Percentiles rank a stretch among this genome's conserved stretches.
Evolutionary conservation across 164 flowering plant species (phyloP).

Genomic region (Vitis cinerea): DNA sequence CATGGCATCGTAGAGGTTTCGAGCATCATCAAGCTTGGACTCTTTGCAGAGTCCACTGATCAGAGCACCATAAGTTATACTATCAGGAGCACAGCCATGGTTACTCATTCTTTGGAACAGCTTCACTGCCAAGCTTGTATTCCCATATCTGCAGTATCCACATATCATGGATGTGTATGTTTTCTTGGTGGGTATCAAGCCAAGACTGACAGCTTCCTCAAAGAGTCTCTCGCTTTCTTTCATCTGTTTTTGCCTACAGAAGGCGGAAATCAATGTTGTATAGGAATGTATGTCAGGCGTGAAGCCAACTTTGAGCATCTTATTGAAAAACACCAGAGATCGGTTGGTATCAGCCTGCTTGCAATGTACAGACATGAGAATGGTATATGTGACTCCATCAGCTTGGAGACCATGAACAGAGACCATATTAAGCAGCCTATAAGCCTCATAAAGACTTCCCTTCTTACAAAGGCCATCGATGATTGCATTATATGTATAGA

Average conservation of each 20-base stretch:
- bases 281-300: constrained; percentile 70
- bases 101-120: constrained; percentile 55
- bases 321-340: constrained; percentile 52
- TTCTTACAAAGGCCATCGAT: constrained; percentile 65
- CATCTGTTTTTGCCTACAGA: constrained; percentile 66
- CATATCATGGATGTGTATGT: constrained; percentile 86
- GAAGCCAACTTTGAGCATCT: constrained; percentile 60
- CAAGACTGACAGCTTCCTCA: constrained; percentile 48
- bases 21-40: constrained; percentile 66
- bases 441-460: constrained; percentile 63
- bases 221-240: constrained; percentile 62
- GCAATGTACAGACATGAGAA: constrained; percentile 67
- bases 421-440: constrained; percentile 42
- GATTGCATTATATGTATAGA: constrained; percentile 70
- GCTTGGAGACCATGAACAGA: constrained; percentile 44
- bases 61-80: constrained; percentile 75
- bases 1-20: constrained; percentile 62
- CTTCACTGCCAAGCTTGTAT: constrained; percentile 43
- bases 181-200: constrained; percentile 69
- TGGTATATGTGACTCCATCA: constrained; percentile 72
- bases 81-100: constrained; percentile 67
- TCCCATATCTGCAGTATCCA: constrained; percentile 68
- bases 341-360: constrained; percentile 35
- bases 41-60: constrained; percentile 92
- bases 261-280: constrained; percentile 57